These are phyloP conservation scores for Bathelium albidoporum DNA, from an alignment of 495 filamentous ascomycete species.

Conservation along the genomic window DNA sequence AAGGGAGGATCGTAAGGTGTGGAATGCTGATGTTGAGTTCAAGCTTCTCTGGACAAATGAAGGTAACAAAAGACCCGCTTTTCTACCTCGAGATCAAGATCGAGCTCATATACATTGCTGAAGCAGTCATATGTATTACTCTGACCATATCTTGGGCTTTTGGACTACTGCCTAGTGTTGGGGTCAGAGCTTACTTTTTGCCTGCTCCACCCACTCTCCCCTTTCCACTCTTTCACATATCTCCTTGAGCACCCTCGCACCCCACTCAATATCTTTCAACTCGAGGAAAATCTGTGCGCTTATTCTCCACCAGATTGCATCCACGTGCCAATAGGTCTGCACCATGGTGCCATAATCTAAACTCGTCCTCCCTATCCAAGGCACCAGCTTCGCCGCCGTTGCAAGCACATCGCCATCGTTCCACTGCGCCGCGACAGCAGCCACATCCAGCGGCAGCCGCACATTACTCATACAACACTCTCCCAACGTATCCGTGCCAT, in stretches of 20 bases:
- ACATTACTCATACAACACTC: slow-evolving; percentile 57
- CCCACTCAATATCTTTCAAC: slow-evolving; percentile 65
- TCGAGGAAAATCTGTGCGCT: slow-evolving; percentile 77
- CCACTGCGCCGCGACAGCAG: slow-evolving; percentile 7
- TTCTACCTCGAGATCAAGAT: background rate
- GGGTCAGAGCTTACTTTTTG: background rate
- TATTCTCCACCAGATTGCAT: slow-evolving; percentile 56
- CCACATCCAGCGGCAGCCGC: slow-evolving; percentile 51
- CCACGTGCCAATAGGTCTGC: slow-evolving; percentile 48
- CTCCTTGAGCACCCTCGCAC: slow-evolving; percentile 47
- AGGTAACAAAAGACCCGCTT: background rate
- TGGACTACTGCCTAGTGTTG: background rate
- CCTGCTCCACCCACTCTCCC: slow-evolving; percentile 36
- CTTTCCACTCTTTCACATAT: slow-evolving; percentile 49
- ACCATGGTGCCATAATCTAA: slow-evolving; percentile 61
- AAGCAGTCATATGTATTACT: background rate
- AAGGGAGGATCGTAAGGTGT: slow-evolving; percentile 37
- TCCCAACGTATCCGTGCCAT: slow-evolving; percentile 25
- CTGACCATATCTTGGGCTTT: background rate
- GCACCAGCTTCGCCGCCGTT: slow-evolving; percentile 26
- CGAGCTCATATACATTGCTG: no score
- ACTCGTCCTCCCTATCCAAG: slow-evolving; percentile 46
- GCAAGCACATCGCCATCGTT: slow-evolving; percentile 21
- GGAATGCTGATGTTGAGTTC: background rate
- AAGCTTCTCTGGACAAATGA: background rate